Evolutionary conservation across 1,139 yeast genomes (phyloP), one percentile per base, ranked within the genome.

Genomic region (Geotrichum carabidarum): DNA sequence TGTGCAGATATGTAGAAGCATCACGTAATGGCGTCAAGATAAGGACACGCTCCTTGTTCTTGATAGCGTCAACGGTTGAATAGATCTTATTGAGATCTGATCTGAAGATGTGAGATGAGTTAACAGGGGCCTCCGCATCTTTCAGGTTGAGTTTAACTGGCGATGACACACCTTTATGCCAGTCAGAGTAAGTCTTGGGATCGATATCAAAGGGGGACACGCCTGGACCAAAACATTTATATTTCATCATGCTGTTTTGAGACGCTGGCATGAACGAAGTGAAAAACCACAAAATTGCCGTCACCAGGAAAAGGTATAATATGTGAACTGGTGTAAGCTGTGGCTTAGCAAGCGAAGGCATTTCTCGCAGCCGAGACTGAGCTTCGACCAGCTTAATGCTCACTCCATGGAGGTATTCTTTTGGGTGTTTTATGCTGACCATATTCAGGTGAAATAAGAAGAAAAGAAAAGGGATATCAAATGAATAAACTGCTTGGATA

Each of bases 21-120:
- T 89, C 86, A 65, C 95, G 77, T 57, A 89, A 73, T 1, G 96
- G 96, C 68, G 89, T 79, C 61, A 86, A 77, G 56, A 89, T 72
- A 56, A 89, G 72, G 12, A 89, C 82, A 49, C 83, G 79, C 60
- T 88, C 94, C 14, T 81, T 79, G 14, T 82, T 69, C n/a, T 68
- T 64, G 15, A 71, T 71, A 2, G 91, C 94, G 47, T 76, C 73
- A 3, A 68, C 64, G 14, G 77, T 67, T 15, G 80, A 75, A 44
- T 67, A 69, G 60, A 74, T 73, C 53, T 74, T 72, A 48, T 71
- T 69, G 50, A 80, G 63, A 61, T 80, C 83, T 57, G 75, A 76
- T 57, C 70, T 75, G 44, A 74, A 76, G 11, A 78, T 58, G 18
- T 42, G 22, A 8, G 63, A 49, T 8, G 58, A 50, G 44, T 61